Evolutionary conservation across 352 stramenopile species (phyloP).

Genomic region (Pythium biforme): DNA sequence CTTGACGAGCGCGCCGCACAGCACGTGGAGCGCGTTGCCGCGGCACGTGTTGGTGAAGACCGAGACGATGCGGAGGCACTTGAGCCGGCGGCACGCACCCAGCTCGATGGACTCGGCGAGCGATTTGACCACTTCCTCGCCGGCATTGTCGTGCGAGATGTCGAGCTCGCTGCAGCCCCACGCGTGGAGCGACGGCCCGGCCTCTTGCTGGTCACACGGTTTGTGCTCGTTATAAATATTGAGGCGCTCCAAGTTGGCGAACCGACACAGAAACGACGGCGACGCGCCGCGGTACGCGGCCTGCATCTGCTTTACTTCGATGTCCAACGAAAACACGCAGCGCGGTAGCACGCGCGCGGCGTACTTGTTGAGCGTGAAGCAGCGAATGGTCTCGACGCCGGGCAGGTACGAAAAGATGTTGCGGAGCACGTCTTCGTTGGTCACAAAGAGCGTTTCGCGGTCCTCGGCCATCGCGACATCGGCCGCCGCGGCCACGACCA

Average conservation of each 20-base stretch:
- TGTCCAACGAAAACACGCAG: conserved; percentile 55
- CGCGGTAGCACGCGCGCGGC: conserved; percentile 50
- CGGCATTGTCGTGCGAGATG: conserved; percentile 72
- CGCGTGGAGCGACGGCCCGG: conserved; percentile 55
- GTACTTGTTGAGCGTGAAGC: conserved; percentile 64
- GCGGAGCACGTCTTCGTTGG: conserved; percentile 69
- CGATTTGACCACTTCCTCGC: conserved; percentile 62
- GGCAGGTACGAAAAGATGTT: conserved; percentile 69
- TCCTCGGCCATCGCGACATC: conserved; percentile 8
- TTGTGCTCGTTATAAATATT: conserved; percentile 62
- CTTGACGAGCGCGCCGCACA: conserved; percentile 67
- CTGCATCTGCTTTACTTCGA: conserved; percentile 54
- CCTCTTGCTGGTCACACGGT: conserved; percentile 52
- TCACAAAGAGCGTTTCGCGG: conserved; percentile 51
- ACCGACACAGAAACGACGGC: conserved; percentile 47
- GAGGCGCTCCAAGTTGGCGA: conserved; percentile 56
- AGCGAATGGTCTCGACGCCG: conserved; percentile 61
- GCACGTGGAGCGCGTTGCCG: conserved; percentile 61
- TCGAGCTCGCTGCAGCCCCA: conserved; percentile 80
- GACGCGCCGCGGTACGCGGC: conserved; percentile 37
- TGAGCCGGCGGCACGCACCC: conserved; percentile 57
- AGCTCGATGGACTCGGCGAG: conserved; percentile 66
- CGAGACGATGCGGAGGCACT: conserved; percentile 59
- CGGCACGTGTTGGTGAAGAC: conserved; percentile 81
- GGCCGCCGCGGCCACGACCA: background rate